These are phyloP conservation scores for Amniculicola lignicola DNA, from an alignment of 495 filamentous ascomycete species.

Conservation along the genomic window DNA sequence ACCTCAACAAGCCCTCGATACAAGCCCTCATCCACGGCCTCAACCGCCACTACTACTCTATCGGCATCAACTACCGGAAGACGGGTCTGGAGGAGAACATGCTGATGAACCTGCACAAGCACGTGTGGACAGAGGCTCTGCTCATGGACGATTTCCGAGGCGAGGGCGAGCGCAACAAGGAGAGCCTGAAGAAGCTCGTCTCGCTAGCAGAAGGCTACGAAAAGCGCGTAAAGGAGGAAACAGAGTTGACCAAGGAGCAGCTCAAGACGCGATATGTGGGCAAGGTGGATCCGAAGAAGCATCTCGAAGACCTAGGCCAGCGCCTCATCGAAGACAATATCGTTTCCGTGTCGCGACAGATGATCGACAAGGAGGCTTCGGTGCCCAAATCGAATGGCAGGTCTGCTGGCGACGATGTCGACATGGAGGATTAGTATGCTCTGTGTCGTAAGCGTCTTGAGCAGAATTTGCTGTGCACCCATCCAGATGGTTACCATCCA, in stretches of 20 bases:
- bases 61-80: constrained; percentile 96
- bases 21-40: constrained; percentile 98
- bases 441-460: too few species aligned
- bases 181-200: constrained; percentile 82
- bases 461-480: too few species aligned
- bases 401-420: constrained; percentile 50
- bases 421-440: constrained; percentile 51
- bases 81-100: constrained; percentile 98
- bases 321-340: constrained; percentile 98
- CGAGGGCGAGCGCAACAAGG: constrained; percentile 78
- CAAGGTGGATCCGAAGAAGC: constrained; percentile 98
- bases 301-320: constrained; percentile 93
- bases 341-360: constrained; percentile 89
- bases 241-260: constrained; percentile 92
- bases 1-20: constrained; percentile 97
- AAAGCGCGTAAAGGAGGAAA: constrained; percentile 98
- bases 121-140: constrained; percentile 96
- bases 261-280: constrained; percentile 98
- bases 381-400: constrained; percentile 51
- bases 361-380: constrained; percentile 98
- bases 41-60: constrained; percentile 98
- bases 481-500: too few species aligned
- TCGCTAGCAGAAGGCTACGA: constrained; percentile 92
- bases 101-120: constrained; percentile 99
- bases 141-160: constrained; percentile 94